Percentiles rank a stretch among this genome's conserved stretches.
These are phyloP conservation scores for Dorcoceras hygrometricum DNA, from an alignment of 257 asterid species.

Conservation along the genomic window DNA sequence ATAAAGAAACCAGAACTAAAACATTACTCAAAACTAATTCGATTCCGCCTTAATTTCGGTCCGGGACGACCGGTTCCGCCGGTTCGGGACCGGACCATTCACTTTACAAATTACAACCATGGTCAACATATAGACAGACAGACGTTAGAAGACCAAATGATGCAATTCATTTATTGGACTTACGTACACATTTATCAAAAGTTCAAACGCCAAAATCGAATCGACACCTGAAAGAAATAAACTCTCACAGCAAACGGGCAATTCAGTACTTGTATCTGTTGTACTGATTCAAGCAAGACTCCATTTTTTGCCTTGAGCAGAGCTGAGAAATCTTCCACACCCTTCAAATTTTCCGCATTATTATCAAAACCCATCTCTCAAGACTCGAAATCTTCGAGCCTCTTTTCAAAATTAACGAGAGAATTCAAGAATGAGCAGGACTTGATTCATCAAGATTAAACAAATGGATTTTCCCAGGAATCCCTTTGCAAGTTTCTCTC, in stretches of 20 bases:
- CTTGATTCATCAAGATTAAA: conserved; percentile 45
- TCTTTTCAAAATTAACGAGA: background rate
- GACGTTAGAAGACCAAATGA: no score
- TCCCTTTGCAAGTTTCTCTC: conserved; percentile 35
- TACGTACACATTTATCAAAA: no score
- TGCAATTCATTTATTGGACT: no score
- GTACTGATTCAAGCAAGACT: background rate
- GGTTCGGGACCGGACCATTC: no score
- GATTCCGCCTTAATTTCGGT: no score
- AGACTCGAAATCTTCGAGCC: conserved; percentile 23
- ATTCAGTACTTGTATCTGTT: conserved; percentile 19
- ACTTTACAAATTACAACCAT: no score
- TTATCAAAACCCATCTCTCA: conserved; percentile 28
- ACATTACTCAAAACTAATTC: no score
- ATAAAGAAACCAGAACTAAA: no score
- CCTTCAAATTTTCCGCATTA: conserved; percentile 26
- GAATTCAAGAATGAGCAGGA: conserved; percentile 30
- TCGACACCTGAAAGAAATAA: background rate
- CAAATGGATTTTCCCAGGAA: conserved; percentile 51
- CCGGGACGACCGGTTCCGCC: no score
- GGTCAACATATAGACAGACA: no score
- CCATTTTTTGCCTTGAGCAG: conserved; percentile 22
- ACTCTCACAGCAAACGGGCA: conserved; percentile 24
- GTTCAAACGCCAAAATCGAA: background rate
- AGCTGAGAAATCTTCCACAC: conserved; percentile 29